A percentile compares a stretch with the other conserved stretches of the same genome.
Conservation (phyloP, 2,329 filamentous ascomycete species). For the Nigrograna mackinnonii region DNA sequence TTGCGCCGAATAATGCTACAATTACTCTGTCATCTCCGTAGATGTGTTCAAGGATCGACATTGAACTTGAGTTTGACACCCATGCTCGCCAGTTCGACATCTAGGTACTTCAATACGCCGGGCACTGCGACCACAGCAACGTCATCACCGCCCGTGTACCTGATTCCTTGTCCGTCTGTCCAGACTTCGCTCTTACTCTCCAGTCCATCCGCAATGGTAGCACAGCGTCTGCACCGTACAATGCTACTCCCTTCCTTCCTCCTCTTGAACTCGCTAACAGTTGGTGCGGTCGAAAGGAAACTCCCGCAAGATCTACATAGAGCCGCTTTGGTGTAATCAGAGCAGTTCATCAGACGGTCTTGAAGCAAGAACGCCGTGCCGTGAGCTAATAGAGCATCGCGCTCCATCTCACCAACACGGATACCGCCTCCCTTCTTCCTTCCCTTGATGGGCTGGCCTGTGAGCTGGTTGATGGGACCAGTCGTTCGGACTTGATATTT, state of each 20-base stretch:
- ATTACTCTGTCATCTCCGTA: no score
- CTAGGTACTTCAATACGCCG: constrained; percentile 87
- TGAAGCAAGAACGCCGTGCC: constrained; percentile 94
- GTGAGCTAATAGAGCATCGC: constrained; percentile 91
- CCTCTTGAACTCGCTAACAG: constrained; percentile 59
- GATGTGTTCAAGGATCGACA: constrained; percentile 62
- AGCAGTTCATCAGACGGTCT: constrained; percentile 95
- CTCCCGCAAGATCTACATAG: constrained; percentile 88
- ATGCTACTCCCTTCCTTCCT: constrained; percentile 67
- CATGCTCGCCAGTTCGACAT: constrained; percentile 96
- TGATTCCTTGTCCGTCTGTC: constrained; percentile 86
- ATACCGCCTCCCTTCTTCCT: constrained; percentile 97
- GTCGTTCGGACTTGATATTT: constrained; percentile 98
- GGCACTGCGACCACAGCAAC: constrained; percentile 92
- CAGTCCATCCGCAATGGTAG: constrained; percentile 53
- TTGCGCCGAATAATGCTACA: no score
- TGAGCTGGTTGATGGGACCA: constrained; percentile 85
- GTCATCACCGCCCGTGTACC: constrained; percentile 86
- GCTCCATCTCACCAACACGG: constrained; percentile 98
- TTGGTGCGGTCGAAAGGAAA: constrained; percentile 86
- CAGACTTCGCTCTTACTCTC: constrained; percentile 72
- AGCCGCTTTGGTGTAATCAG: constrained; percentile 87
- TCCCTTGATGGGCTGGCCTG: constrained; percentile 96
- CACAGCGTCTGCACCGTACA: constrained; percentile 81
- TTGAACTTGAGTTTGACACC: constrained; percentile 93